phyloP scores from a whole-genome alignment of 1,284 basidiomycete genomes.

The Cryptococcus sp. region DNA sequence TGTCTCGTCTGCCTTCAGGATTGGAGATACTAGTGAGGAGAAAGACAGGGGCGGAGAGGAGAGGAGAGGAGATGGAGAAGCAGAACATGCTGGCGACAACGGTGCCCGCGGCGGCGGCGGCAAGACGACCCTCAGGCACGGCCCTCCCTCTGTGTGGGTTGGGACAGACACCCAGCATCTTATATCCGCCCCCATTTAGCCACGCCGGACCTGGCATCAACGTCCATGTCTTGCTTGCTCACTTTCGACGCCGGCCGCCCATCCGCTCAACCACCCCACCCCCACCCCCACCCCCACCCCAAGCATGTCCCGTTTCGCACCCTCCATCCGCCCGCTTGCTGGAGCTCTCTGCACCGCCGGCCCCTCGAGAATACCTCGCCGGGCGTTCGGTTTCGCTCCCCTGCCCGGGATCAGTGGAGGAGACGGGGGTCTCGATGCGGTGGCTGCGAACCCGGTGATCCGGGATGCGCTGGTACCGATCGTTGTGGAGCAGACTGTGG shows the following conservation, averaged over 20 bases:
- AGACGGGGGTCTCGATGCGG: conserved; percentile 5
- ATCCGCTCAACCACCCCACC: too few species aligned
- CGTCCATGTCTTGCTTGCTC: not conserved
- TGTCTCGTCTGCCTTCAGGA: not conserved
- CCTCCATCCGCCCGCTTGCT: conserved; percentile 3
- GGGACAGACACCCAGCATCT: too few species aligned
- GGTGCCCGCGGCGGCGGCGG: too few species aligned
- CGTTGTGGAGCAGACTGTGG: conserved; percentile 86
- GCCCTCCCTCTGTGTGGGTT: too few species aligned
- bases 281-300: not conserved
- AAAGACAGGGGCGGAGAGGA: too few species aligned
- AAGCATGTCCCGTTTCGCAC: conserved; percentile 8
- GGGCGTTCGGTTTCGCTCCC: conserved; percentile 10
- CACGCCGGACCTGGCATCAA: not conserved
- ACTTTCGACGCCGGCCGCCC: not conserved
- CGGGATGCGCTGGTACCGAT: conserved; percentile 67
- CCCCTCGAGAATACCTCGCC: conserved; percentile 17
- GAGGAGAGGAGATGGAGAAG: not conserved
- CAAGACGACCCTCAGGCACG: too few species aligned
- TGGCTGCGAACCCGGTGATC: conserved; percentile 34
- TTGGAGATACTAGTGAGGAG: not conserved
- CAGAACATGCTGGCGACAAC: too few species aligned
- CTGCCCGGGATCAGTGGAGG: not conserved
- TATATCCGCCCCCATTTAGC: not conserved
- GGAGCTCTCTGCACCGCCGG: conserved; percentile 16